These are phyloP conservation scores for Carex arenaria DNA, from an alignment of 202 grass and related monocot genomes.

Conservation along the genomic window DNA sequence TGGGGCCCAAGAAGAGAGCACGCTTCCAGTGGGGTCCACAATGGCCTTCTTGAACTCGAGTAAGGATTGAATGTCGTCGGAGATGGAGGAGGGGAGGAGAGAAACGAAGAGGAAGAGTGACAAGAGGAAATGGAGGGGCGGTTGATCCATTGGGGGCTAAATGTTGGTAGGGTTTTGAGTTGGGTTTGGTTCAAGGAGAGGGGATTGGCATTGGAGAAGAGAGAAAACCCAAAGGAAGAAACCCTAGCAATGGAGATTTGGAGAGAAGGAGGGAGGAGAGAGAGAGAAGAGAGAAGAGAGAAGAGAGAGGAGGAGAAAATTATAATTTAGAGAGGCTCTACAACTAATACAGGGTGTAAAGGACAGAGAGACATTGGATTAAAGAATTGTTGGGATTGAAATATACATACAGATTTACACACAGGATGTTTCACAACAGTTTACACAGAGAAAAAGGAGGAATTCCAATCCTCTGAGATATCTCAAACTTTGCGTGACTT, in stretches of 20 bases:
- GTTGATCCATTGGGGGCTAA: background rate
- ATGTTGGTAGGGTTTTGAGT: background rate
- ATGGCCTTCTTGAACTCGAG: constrained; percentile 99
- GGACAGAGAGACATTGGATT: constrained; percentile 21
- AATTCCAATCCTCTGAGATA: no score
- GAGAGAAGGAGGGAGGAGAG: constrained; percentile 24
- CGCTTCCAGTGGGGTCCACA: constrained; percentile 29
- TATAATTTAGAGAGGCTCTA: constrained; percentile 32
- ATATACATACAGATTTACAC: background rate
- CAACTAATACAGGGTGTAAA: constrained; percentile 47
- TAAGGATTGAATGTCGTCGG: constrained; percentile 59
- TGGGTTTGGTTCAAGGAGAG: background rate
- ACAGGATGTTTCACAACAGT: constrained; percentile 2
- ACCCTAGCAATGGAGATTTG: constrained; percentile 34
- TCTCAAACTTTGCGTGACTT: no score
- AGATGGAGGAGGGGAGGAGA: constrained; percentile 20
- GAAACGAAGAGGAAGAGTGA: constrained; percentile 4
- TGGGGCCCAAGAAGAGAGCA: constrained; percentile 60
- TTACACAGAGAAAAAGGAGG: background rate
- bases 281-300: background rate
- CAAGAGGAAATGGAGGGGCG: constrained; percentile 19
- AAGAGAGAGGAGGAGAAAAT: constrained; percentile 20
- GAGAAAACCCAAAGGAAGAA: background rate
- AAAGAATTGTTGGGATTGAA: constrained; percentile 13
- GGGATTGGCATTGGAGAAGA: background rate